Base-by-base conservation (phyloP, 805 yeast genomes). In the Myxozyma geophila region DNA sequence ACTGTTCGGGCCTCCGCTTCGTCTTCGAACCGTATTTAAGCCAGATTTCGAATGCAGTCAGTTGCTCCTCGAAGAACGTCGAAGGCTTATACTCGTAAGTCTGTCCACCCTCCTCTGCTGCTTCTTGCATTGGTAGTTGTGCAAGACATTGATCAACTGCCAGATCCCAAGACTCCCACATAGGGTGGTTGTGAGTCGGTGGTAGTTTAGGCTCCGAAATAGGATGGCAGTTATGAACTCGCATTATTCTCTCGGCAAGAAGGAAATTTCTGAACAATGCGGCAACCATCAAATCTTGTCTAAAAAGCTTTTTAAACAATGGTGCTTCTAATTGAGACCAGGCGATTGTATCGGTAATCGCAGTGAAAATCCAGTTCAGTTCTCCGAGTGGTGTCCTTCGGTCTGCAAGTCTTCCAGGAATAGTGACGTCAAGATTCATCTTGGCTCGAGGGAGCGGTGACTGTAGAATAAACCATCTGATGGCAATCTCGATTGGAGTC, bases 101-200 rank as follows among this genome's bases (percentile, higher is more conserved):
- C 61, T 69, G 73, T 3, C 75, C 77, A 9, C 73, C 74, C 40
- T 72, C 73, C 40, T 72, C 76, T 0, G 78, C 76, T 5, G 76
- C 76, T 40, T 71, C 71, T 2, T 75, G 68, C 41, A 72, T 66
- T 7, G 78, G 75, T 37, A 78, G 65, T 65, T 79, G 82, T 1
- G 90, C 85, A 51, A 95, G 78, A 3, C 96, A 96, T 73, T 95
- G 98, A 74, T 95, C 98, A 47, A 95, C 87, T 0, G 99, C 98
- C 67, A 95, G 80, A 73, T 95, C 98, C 98, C 99, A 95, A 0
- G 97, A 87, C 63, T 91, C 95, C 99, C 99, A 95, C 90, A 95
- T 87, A 5, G 96, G 86, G 73, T 95, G 98, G 66, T 84, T 83
- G 53, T 89, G 85, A 13, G 85, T 79, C 59, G 91, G 95, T 0